Conservation (phyloP, 2,329 filamentous ascomycete genomes). For the Xylaria sp. region DNA sequence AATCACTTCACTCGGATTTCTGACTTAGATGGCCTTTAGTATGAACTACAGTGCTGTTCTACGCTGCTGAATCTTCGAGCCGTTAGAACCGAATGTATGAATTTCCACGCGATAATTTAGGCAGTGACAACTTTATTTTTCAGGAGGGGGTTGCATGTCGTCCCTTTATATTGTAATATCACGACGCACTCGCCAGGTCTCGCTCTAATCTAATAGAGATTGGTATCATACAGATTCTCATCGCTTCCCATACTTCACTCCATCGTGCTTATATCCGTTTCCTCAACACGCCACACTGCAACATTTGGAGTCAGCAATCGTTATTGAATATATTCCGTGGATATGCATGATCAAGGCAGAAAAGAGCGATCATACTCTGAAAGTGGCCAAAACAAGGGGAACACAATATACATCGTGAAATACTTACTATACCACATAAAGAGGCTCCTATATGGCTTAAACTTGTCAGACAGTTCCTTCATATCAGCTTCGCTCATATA, state of each 20-base stretch:
- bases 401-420: not conserved
- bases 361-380: not conserved
- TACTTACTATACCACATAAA: constrained; percentile 89
- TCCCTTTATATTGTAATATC: not conserved
- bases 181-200: not conserved
- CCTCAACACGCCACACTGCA: constrained; percentile 81
- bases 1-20: no score
- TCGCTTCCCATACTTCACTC: constrained; percentile 52
- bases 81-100: not conserved
- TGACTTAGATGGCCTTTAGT: not conserved
- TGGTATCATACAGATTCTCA: constrained; percentile 10
- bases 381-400: not conserved
- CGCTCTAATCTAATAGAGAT: not conserved
- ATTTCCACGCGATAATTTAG: not conserved
- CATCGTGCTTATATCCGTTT: constrained; percentile 77
- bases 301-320: not conserved
- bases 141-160: not conserved
- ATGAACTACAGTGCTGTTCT: not conserved
- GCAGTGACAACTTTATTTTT: not conserved
- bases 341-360: not conserved
- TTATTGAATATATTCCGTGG: not conserved
- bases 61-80: not conserved
- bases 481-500: constrained; percentile 97
- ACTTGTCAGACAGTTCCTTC: constrained; percentile 81
- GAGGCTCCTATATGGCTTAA: constrained; percentile 86